A percentile compares a stretch with the other conserved stretches of the same genome.
Conservation (phyloP, 371 early-diverging fungal species). For the Rhizopus sp. region DNA sequence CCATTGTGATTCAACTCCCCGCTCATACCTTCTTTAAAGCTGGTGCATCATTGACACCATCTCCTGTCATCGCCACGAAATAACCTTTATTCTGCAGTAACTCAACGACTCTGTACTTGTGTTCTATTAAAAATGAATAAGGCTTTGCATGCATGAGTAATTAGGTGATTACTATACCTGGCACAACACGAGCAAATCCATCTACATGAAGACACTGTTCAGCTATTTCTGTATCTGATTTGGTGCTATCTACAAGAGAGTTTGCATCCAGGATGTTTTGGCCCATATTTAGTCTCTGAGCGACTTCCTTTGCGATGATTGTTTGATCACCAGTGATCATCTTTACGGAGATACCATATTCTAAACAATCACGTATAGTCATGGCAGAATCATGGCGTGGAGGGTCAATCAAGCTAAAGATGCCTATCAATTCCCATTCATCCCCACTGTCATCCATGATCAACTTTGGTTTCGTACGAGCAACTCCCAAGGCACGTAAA, state of each 20-base stretch:
- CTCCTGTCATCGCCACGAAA: slow-evolving; percentile 88
- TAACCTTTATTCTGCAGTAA: slow-evolving; percentile 71
- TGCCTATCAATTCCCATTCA: slow-evolving; percentile 67
- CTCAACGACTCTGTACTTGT: slow-evolving; percentile 83
- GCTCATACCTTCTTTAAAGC: slow-evolving; percentile 75
- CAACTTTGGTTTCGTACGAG: slow-evolving; percentile 65
- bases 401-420: slow-evolving; percentile 88
- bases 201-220: slow-evolving; percentile 68
- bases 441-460: slow-evolving; percentile 43
- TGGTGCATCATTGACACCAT: slow-evolving; percentile 88
- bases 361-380: slow-evolving; percentile 67
- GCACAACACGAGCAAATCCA: slow-evolving; percentile 79
- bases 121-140: slow-evolving; percentile 66
- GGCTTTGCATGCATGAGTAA: slow-evolving; percentile 20
- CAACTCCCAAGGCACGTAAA: slow-evolving; percentile 83
- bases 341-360: slow-evolving; percentile 71
- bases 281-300: slow-evolving; percentile 69
- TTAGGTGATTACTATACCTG: slow-evolving; percentile 29
- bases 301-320: slow-evolving; percentile 81
- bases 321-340: slow-evolving; percentile 88
- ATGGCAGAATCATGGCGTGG: slow-evolving; percentile 72
- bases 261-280: slow-evolving; percentile 70
- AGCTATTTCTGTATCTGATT: slow-evolving; percentile 49
- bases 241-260: slow-evolving; percentile 67
- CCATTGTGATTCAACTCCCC: neutral